Base-by-base conservation (phyloP, 345 rosid genomes). In the Brassica nigra region DNA sequence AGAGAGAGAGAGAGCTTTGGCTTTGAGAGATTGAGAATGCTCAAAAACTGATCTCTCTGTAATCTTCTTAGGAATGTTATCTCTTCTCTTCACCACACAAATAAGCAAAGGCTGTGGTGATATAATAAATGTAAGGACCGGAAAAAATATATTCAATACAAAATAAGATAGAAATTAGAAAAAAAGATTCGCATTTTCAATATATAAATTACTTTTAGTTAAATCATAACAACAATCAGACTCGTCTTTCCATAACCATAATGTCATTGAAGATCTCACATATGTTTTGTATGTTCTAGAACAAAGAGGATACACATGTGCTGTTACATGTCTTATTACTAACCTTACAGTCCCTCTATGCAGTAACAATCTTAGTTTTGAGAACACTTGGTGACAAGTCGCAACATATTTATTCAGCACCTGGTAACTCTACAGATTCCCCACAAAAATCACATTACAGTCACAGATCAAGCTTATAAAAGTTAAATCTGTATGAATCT, bases 21-120 rank as follows among this genome's bases (percentile, higher is more conserved):
- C 52, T 39, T 68, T 54, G 39, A 66, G 54, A 28, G 71, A 70
- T 65, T 75, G 62, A 63, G 69, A 5, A 29, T 70, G 66, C 52
- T 69, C 59, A 64, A 55, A 12, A 27, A 68, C 64, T 81, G 80
- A 70, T 76, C 74, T 42, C 49, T 42, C 8, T 65, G 42, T 66
- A 57, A 54, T 62, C 58, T 47, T 27, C 63, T 76, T 76, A 42
- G 80, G 16, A 71, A 49, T 76, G 84, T 82, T 88, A 87, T 88
- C 92, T 82, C 83, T 42, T 86, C 30, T 65, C 86, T 70, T 83
- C 4, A 88, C 94, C 98, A 93, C 97, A 88, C 91, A 91, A 83
- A 82, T 74, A 81, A 81, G 85, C 63, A 69, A 80, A 68, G 86
- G 84, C 34, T 80, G 66, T 49, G 75, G 75, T 77, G 6, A 37